A percentile compares a stretch with the other conserved stretches of the same genome.
Evolutionary conservation across 2,329 filamentous ascomycete species (phyloP).

Genomic region (Rhynchosporium graminicola): DNA sequence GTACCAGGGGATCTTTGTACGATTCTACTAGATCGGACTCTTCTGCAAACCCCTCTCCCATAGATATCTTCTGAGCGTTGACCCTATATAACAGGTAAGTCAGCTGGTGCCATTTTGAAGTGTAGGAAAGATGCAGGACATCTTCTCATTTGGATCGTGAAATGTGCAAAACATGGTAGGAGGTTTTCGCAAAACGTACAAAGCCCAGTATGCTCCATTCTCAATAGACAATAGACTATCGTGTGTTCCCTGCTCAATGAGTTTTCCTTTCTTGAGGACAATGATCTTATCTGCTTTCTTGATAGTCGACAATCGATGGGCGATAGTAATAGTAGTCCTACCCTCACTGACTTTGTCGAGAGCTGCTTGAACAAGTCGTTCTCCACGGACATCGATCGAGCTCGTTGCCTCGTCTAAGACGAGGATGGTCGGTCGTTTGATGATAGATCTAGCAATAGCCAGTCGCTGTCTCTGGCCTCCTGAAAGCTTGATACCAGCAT

Average conservation of each 20-base stretch:
- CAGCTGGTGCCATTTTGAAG: too few species aligned
- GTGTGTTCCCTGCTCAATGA: slow-evolving; percentile 76
- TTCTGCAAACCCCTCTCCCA: slow-evolving; percentile 36
- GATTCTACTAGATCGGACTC: slow-evolving; percentile 33
- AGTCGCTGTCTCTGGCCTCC: slow-evolving; percentile 61
- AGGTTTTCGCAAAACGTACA: slow-evolving; percentile 39
- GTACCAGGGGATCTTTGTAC: slow-evolving; percentile 27
- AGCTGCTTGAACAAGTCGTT: slow-evolving; percentile 54
- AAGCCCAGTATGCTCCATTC: slow-evolving; percentile 63
- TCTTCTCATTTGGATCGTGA: too few species aligned
- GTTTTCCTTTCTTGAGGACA: slow-evolving; percentile 70
- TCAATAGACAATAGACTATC: slow-evolving; percentile 62
- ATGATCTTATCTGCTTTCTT: slow-evolving; percentile 77
- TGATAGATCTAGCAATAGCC: slow-evolving; percentile 69
- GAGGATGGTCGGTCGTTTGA: slow-evolving; percentile 67
- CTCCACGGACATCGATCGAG: slow-evolving; percentile 49
- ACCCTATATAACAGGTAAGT: slow-evolving; percentile 44
- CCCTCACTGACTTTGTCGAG: slow-evolving; percentile 55
- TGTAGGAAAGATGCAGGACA: too few species aligned
- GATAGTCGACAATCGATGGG: slow-evolving; percentile 70
- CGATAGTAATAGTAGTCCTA: slow-evolving; percentile 64
- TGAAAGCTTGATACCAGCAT: slow-evolving; percentile 74
- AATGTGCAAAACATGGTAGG: too few species aligned
- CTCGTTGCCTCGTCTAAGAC: slow-evolving; percentile 71
- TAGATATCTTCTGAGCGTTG: slow-evolving; percentile 51